A percentile compares a stretch with the other conserved stretches of the same genome.
These are phyloP conservation scores for Saccharomycopsis hybrid DNA, from an alignment of 1,139 yeast genomes.

Conservation along the genomic window DNA sequence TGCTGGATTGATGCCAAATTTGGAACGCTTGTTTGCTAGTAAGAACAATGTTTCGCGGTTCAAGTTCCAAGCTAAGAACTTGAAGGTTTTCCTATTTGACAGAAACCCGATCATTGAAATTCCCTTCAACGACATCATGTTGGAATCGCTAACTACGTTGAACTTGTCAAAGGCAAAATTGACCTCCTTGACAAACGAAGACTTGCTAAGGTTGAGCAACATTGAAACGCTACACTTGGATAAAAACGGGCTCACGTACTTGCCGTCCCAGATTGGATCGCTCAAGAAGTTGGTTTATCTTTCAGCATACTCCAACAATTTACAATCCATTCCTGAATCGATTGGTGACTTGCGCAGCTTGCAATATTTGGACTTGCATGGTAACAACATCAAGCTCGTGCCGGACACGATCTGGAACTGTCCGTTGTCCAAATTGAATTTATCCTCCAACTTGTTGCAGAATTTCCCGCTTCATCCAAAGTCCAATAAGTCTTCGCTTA, in stretches of 20 bases:
- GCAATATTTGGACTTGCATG: conserved; percentile 72
- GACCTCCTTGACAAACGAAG: conserved; percentile 61
- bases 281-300: conserved; percentile 56
- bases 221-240: conserved; percentile 73
- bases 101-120: conserved; percentile 80
- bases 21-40: conserved; percentile 69
- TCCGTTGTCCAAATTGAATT: conserved; percentile 55
- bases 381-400: conserved; percentile 70
- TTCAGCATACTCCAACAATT: conserved; percentile 68
- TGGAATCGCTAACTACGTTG: conserved; percentile 60
- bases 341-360: conserved; percentile 57
- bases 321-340: conserved; percentile 64
- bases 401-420: conserved; percentile 68
- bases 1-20: conserved; percentile 53
- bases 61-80: conserved; percentile 51
- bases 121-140: conserved; percentile 49
- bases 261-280: conserved; percentile 65
- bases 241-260: conserved; percentile 70
- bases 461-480: conserved; percentile 41
- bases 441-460: conserved; percentile 73
- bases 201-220: conserved; percentile 55
- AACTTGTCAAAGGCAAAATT: conserved; percentile 80
- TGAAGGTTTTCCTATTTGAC: conserved; percentile 52
- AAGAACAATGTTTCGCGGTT: conserved; percentile 74
- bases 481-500: conserved; percentile 10